Conservation (phyloP, 2,329 filamentous ascomycete species). For the Scopulariopsis brevicaulis region DNA sequence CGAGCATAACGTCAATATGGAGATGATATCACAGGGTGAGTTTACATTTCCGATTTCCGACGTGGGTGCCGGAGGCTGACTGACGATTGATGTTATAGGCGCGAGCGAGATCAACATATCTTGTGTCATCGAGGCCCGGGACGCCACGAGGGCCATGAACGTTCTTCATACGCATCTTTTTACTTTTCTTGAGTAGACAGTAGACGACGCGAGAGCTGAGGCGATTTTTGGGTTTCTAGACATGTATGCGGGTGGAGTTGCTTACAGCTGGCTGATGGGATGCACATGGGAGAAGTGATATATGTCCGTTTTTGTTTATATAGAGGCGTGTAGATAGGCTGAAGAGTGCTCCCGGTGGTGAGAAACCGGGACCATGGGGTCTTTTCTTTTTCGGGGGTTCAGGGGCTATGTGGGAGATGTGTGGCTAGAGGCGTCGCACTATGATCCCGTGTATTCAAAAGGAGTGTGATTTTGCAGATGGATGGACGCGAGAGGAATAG, state of each 20-base stretch:
- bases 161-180: slow-evolving; percentile 95
- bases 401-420: background rate
- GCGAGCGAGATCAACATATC: slow-evolving; percentile 99
- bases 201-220: background rate
- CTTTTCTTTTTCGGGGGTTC: background rate
- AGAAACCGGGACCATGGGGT: background rate
- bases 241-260: background rate
- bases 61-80: background rate
- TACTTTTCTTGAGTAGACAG: slow-evolving; percentile 68
- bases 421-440: background rate
- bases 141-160: slow-evolving; percentile 88
- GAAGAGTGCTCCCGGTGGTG: background rate
- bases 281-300: background rate
- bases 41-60: background rate
- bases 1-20: slow-evolving; percentile 89
- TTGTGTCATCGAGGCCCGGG: slow-evolving; percentile 85
- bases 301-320: background rate
- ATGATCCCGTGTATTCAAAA: no score
- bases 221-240: background rate
- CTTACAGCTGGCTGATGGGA: background rate
- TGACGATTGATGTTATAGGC: slow-evolving; percentile 36
- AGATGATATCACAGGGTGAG: slow-evolving; percentile 96
- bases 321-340: background rate
- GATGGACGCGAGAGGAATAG: no score
- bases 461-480: no score